Evolutionary conservation across 2,329 filamentous ascomycete species (phyloP).

Genomic region (Claviceps pusilla): DNA sequence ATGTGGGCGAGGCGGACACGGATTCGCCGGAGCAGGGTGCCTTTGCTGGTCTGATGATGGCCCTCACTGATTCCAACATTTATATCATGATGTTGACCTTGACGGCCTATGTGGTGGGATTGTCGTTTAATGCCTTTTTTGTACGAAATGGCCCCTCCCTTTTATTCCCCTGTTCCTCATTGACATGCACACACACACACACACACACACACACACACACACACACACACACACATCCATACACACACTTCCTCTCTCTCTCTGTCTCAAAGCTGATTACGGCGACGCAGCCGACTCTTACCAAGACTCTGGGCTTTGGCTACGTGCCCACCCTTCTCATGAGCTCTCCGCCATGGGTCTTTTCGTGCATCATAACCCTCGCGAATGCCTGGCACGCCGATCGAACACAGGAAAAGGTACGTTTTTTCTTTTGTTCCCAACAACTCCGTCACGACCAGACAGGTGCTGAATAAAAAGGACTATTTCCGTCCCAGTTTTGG

Average conservation of each 20-base stretch:
- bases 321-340: conserved; percentile 39
- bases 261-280: conserved; percentile 1
- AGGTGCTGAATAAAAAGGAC: no score
- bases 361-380: conserved; percentile 41
- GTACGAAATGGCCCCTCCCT: conserved; percentile 12
- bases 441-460: no score
- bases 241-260: no score
- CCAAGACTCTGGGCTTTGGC: conserved; percentile 35
- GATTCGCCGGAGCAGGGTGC: conserved; percentile 34
- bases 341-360: conserved; percentile 43
- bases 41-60: conserved; percentile 41
- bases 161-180: background rate
- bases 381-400: conserved; percentile 42
- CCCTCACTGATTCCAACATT: conserved; percentile 45
- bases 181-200: background rate
- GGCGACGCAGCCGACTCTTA: conserved; percentile 29
- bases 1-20: conserved; percentile 40
- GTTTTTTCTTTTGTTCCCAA: conserved; percentile 5
- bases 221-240: no score
- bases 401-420: conserved; percentile 35
- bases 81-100: conserved; percentile 50
- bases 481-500: conserved; percentile 30
- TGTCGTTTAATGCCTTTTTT: conserved; percentile 41
- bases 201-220: no score
- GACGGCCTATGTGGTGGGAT: conserved; percentile 43